Evolutionary conservation across 2,329 filamentous ascomycete genomes (phyloP), one percentile per base, ranked within the genome.

Genomic region (Rutstroemia sydowiana): DNA sequence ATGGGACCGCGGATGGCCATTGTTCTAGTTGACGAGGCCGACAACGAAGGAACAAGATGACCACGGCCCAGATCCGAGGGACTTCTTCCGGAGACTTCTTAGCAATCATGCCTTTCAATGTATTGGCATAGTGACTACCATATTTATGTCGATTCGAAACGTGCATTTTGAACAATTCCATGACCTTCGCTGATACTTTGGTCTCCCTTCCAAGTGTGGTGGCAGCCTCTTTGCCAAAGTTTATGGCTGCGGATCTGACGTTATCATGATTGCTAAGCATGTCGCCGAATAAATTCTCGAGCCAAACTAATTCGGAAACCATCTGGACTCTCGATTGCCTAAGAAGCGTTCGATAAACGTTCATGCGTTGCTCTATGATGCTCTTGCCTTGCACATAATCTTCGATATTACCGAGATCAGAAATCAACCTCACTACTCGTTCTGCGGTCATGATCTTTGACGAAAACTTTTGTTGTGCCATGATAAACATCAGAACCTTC

Each of bases 51-150:
- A 95, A 81, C 2, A 95, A 75, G 6, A 92, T 81, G 2, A 95
- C 74, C 32, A 89, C 79, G 53, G 87, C 86, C 92, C 92, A 97
- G 20, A 97, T 88, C 58, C 90, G 87, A 5, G 93, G 91, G 0
- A 95, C 90, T 0, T 75, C 68, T 9, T 79, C 80, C 20, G 80
- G 77, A 11, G 82, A 77, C 57, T 75, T 82, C 45, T 78, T 75
- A 57, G 82, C 78, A 23, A 85, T 75, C 82, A 93, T 88, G 10
- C 75, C 73, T 51, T 77, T 78, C 48, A 97, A 73, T 30, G 81
- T 78, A 18, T 78, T 73, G 37, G 80, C 78, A 59, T 92, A 83
- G 61, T 83, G 84, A 9, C 85, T 78, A 34, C 84, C 81, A 61
- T 90, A 88, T 16, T 74, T 82, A 49, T 48, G 26, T 28, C 42